These are phyloP conservation scores for Carnegiea gigantea DNA, from an alignment of 179 eudicot species.

Conservation along the genomic window DNA sequence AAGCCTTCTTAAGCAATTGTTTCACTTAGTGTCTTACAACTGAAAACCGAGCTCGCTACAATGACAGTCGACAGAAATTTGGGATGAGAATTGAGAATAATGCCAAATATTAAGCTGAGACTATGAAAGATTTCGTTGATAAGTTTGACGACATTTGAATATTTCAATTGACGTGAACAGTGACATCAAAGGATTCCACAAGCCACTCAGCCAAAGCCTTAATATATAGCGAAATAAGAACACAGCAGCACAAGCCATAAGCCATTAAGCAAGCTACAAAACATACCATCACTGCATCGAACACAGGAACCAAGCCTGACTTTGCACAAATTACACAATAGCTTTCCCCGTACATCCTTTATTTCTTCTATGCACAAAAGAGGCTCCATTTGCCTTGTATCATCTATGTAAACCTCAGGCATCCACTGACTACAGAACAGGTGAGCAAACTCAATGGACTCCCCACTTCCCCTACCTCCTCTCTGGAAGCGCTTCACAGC, in stretches of 20 bases:
- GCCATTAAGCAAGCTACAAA: slow-evolving; percentile 30
- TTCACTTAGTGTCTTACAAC: neutral
- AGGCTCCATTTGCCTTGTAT: slow-evolving; percentile 87
- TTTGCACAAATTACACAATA: slow-evolving; percentile 86
- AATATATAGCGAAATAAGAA: slow-evolving; percentile 21
- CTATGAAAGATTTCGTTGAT: slow-evolving; percentile 4
- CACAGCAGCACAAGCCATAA: slow-evolving; percentile 22
- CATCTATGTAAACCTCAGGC: slow-evolving; percentile 77
- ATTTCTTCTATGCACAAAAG: slow-evolving; percentile 59
- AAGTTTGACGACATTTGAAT: slow-evolving; percentile 1
- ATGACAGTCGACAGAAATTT: neutral
- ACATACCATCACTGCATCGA: slow-evolving; percentile 97
- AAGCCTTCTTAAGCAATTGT: too few relatives aligned
- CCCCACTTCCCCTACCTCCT: slow-evolving; percentile 41
- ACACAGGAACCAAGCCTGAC: slow-evolving; percentile 82
- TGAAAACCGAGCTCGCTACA: neutral
- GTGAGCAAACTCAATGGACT: slow-evolving; percentile 64
- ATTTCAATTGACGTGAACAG: neutral
- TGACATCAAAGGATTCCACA: slow-evolving; percentile 6
- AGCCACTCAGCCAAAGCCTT: slow-evolving; percentile 22
- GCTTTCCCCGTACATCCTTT: slow-evolving; percentile 69
- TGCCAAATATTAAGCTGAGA: neutral
- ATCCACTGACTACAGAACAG: slow-evolving; percentile 93
- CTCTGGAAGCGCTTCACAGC: slow-evolving; percentile 68
- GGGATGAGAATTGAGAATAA: neutral